These are phyloP conservation scores for Diddensiella caesifluorescens DNA, from an alignment of 805 yeast species.

Conservation along the genomic window DNA sequence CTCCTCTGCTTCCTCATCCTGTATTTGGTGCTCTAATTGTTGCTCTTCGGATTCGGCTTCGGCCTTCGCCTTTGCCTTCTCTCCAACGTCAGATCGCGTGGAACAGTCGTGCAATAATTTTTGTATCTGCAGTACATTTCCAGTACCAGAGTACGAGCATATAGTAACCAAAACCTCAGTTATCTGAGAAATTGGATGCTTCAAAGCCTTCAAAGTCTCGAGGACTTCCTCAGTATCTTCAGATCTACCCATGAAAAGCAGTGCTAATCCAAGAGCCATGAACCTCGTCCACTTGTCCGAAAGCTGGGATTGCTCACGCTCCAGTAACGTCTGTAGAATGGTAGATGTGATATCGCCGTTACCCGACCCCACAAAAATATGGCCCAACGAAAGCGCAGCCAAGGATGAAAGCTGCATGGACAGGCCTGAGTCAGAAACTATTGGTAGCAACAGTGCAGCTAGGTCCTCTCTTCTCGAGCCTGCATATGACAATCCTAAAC, in stretches of 20 bases:
- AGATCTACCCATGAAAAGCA: slow-evolving; percentile 87
- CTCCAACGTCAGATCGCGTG: slow-evolving; percentile 34
- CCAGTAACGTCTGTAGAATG: slow-evolving; percentile 82
- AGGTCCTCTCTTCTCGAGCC: slow-evolving; percentile 89
- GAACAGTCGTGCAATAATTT: slow-evolving; percentile 84
- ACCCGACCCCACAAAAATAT: slow-evolving; percentile 91
- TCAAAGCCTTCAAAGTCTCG: slow-evolving; percentile 91
- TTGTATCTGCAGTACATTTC: slow-evolving; percentile 93
- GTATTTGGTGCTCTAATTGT: background rate
- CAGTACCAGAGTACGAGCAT: slow-evolving; percentile 96
- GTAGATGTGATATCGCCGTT: slow-evolving; percentile 93
- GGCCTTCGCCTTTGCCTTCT: slow-evolving; percentile 17
- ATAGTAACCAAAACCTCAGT: slow-evolving; percentile 84
- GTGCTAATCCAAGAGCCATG: slow-evolving; percentile 86
- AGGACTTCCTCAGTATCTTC: slow-evolving; percentile 87
- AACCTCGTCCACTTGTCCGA: slow-evolving; percentile 84
- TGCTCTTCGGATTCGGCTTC: slow-evolving; percentile 21
- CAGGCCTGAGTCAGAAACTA: slow-evolving; percentile 69
- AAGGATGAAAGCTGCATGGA: slow-evolving; percentile 76
- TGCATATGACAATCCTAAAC: slow-evolving; percentile 91
- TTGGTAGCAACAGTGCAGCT: slow-evolving; percentile 67
- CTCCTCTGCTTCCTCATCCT: slow-evolving; percentile 21
- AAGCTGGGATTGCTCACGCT: slow-evolving; percentile 72
- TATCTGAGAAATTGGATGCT: slow-evolving; percentile 86
- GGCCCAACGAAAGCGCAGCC: slow-evolving; percentile 90